Evolutionary conservation across 345 rosid genomes (phyloP).

Genomic region (Lagerstroemia speciosa): DNA sequence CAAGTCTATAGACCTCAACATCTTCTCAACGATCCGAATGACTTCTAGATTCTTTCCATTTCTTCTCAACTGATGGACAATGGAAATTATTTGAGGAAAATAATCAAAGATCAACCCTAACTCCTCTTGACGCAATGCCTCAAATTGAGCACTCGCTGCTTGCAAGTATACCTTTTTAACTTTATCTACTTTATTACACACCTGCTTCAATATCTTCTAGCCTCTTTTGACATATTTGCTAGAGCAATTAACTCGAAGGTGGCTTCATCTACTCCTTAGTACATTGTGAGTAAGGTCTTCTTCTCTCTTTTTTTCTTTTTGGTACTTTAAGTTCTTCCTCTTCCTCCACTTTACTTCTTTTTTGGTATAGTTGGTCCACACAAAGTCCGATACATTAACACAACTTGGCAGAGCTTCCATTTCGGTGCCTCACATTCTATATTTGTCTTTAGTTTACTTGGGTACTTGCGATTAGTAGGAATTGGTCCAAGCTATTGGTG

Average conservation of each 20-base stretch:
- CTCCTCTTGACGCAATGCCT: neutral
- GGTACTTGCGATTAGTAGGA: neutral
- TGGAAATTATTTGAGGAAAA: neutral
- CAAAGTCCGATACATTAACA: neutral
- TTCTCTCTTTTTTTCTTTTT: neutral
- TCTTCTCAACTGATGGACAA: slow-evolving; percentile 5
- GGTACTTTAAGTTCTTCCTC: neutral
- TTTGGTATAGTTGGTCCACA: neutral
- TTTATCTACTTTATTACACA: slow-evolving; percentile 6
- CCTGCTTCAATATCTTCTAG: slow-evolving; percentile 2
- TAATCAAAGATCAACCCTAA: neutral
- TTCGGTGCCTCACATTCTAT: neutral
- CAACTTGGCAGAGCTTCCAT: neutral
- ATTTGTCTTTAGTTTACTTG: neutral
- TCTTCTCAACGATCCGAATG: slow-evolving; percentile 2
- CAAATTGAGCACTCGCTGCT: neutral
- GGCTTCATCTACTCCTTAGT: slow-evolving; percentile 7
- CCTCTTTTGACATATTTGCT: neutral
- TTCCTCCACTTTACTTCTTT: neutral
- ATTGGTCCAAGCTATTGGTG: neutral
- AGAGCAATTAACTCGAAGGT: slow-evolving; percentile 8
- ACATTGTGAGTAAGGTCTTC: neutral
- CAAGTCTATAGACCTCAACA: neutral
- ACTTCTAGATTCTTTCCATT: neutral
- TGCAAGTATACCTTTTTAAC: slow-evolving; percentile 7